Conservation (phyloP, 768 basidiomycete genomes). For the Suillus tomentosus region DNA sequence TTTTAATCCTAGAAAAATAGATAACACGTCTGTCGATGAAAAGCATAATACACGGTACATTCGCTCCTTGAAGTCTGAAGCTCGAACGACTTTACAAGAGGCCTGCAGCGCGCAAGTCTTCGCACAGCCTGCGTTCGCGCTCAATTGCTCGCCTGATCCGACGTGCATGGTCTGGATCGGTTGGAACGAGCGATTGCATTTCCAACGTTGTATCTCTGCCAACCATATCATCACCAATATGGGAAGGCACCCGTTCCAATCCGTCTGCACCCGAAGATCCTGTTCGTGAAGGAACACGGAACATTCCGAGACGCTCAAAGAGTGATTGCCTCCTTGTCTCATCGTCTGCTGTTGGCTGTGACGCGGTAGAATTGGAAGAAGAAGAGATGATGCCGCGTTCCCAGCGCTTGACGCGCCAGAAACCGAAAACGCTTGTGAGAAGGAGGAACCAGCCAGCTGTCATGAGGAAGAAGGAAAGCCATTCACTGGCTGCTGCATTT, state of each 20-base stretch:
- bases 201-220: background rate
- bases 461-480: conserved; percentile 96
- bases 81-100: conserved; percentile 43
- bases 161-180: conserved; percentile 45
- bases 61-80: background rate
- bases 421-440: conserved; percentile 87
- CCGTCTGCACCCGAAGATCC: conserved; percentile 16
- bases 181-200: conserved; percentile 25
- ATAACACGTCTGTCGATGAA: background rate
- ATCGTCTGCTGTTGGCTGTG: conserved; percentile 23
- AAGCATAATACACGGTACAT: background rate
- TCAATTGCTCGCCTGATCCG: conserved; percentile 47
- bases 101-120: conserved; percentile 64
- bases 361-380: conserved; percentile 20
- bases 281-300: conserved; percentile 12
- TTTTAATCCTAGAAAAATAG: conserved; percentile 9
- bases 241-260: conserved; percentile 20
- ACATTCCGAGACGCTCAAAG: conserved; percentile 32
- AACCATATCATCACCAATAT: conserved; percentile 31
- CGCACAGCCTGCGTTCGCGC: conserved; percentile 58
- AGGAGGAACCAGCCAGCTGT: conserved; percentile 88
- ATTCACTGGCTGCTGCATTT: conserved; percentile 81
- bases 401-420: conserved; percentile 90
- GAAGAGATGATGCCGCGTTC: conserved; percentile 74
- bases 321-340: conserved; percentile 27